Evolutionary conservation across 495 filamentous ascomycete genomes (phyloP), one percentile per base, ranked within the genome.

Genomic region (Penicillium pulvis): DNA sequence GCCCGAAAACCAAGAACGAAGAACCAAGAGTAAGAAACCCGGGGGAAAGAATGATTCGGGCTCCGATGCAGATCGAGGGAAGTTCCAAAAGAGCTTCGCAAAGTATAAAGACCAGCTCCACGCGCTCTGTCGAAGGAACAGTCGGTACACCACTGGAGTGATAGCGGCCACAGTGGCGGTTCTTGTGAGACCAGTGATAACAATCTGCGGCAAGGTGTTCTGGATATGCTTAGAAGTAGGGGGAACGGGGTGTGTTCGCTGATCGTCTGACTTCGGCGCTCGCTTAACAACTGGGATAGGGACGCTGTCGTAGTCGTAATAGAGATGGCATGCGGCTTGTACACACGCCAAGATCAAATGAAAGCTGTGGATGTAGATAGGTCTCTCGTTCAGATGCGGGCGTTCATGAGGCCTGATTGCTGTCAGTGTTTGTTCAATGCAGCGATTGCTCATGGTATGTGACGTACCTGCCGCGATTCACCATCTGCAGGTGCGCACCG

Each of bases 331-430:
- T 11, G 79, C 59, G 2, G 89, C 83, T 73, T 97, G 91, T 23
- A 79, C 73, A 39, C 90, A 59, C 6, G 89, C 92, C 17, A 93
- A 75, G 1, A 85, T 71, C 6, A 90, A 59, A 55, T 93, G 82
- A 62, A 88, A 83, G 43, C 83, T 83, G 9, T 89, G 85, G 17
- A 97, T 77, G 71, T 92, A 96, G 33, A 98, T 80, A 1, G 90
- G 85, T 60, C 89, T 79, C 73, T 98, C 94, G 69, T 98, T 98
- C 58, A 97, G 72, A n/a, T 83, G 82, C 14, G 86, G 78, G 16
- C 93, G 82, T 69, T 94, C 92, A 55, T 89, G 80, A 19, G 73
- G 67, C 42, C 80, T 85, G 41, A 16, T 54, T 57, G 6, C 16
- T 3, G 45, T 69, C 57, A 69, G 58, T 35, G 55, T 47, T 30